These are phyloP conservation scores for Glebionis coronaria DNA, from an alignment of 129 eudicot genomes.

Conservation along the genomic window DNA sequence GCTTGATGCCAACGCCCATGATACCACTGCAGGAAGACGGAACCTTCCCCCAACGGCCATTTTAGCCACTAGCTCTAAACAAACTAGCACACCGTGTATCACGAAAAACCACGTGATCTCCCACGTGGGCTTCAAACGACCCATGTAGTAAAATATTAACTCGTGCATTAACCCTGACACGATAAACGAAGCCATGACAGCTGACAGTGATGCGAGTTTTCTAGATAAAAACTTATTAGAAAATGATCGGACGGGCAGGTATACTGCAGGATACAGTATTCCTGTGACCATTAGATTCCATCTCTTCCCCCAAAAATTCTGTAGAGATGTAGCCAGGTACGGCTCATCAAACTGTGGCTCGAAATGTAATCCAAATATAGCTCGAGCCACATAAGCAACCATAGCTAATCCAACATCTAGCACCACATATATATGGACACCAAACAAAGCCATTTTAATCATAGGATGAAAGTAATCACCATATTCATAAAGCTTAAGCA, in stretches of 20 bases:
- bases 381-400: constrained; percentile 21
- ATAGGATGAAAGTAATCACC: constrained; percentile 28
- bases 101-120: constrained; percentile 39
- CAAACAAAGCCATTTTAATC: constrained; percentile 21
- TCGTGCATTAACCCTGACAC: constrained; percentile 47
- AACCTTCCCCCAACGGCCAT: constrained; percentile 10
- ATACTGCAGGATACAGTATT: constrained; percentile 24
- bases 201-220: constrained; percentile 21
- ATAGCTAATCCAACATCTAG: constrained; percentile 35
- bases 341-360: constrained; percentile 23
- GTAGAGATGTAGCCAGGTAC: constrained; percentile 16
- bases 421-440: constrained; percentile 35
- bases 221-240: not conserved
- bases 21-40: constrained; percentile 21
- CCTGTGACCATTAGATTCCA: constrained; percentile 19
- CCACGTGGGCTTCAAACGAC: constrained; percentile 30
- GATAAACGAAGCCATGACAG: constrained; percentile 29
- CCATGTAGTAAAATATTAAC: constrained; percentile 30
- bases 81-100: constrained; percentile 29
- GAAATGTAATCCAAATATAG: constrained; percentile 24
- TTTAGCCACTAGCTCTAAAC: constrained; percentile 23
- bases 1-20: constrained; percentile 28
- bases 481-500: constrained; percentile 28
- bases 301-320: constrained; percentile 25
- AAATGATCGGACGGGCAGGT: constrained; percentile 21